These are phyloP conservation scores for Coemansia sp. DNA, from an alignment of 192 early-diverging fungal genomes.

Conservation along the genomic window DNA sequence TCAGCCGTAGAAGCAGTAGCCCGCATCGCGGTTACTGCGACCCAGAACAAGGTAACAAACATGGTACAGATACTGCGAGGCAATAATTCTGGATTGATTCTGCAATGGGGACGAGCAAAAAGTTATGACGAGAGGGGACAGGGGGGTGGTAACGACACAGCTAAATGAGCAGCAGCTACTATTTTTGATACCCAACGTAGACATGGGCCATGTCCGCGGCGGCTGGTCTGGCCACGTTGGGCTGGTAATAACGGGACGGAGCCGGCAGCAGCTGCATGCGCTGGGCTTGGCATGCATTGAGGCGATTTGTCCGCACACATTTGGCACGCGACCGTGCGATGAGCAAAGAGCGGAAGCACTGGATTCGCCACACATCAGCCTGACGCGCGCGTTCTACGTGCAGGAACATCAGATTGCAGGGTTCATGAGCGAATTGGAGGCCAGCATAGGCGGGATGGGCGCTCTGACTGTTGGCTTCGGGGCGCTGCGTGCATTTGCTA, in stretches of 20 bases:
- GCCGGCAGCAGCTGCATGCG: conserved; percentile 24
- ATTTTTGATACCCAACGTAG: background rate
- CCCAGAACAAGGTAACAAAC: conserved; percentile 23
- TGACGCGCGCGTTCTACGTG: conserved; percentile 47
- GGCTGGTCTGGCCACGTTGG: conserved; percentile 47
- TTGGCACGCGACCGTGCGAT: too few species aligned
- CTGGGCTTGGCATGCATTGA: conserved; percentile 15
- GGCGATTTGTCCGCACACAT: background rate
- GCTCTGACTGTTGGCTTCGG: conserved; percentile 34
- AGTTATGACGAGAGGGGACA: background rate
- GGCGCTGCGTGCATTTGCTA: conserved; percentile 18
- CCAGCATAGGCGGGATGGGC: background rate
- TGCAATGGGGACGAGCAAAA: background rate
- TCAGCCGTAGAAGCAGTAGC: conserved; percentile 16
- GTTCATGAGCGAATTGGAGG: conserved; percentile 31
- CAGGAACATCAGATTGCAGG: conserved; percentile 45
- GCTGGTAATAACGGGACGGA: conserved; percentile 16
- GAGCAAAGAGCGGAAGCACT: conserved; percentile 6
- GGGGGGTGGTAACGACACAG: conserved; percentile 2
- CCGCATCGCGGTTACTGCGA: conserved; percentile 8
- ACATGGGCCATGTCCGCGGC: conserved; percentile 41
- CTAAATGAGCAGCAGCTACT: background rate
- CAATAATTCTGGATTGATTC: too few species aligned
- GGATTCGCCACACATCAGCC: conserved; percentile 37
- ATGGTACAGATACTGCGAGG: conserved; percentile 1